These are phyloP conservation scores for Aspergillus bombycis DNA, from an alignment of 2,329 filamentous ascomycete genomes.

Conservation along the genomic window DNA sequence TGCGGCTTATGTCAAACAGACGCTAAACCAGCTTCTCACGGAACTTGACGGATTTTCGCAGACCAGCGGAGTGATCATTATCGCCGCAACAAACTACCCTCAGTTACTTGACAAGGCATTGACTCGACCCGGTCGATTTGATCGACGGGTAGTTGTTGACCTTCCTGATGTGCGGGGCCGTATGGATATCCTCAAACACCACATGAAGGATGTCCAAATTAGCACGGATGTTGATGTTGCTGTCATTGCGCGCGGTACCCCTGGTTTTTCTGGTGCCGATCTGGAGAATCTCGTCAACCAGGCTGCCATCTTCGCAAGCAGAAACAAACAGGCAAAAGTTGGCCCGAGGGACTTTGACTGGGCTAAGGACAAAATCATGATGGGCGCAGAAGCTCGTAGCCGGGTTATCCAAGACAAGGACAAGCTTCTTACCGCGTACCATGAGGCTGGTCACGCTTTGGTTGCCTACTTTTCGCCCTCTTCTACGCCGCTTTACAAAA, in stretches of 20 bases:
- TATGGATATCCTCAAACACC: conserved; percentile 88
- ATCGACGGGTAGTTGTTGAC: conserved; percentile 85
- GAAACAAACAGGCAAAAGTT: conserved; percentile 76
- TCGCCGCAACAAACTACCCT: conserved; percentile 95
- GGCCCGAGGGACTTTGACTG: conserved; percentile 84
- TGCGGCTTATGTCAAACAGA: conserved; percentile 94
- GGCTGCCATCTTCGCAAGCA: conserved; percentile 91
- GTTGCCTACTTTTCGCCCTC: conserved; percentile 81
- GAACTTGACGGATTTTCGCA: conserved; percentile 97
- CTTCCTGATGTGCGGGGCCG: conserved; percentile 92
- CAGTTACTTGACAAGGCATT: conserved; percentile 92
- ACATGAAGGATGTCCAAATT: conserved; percentile 87
- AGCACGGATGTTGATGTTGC: conserved; percentile 79
- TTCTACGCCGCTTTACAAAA: conserved; percentile 85
- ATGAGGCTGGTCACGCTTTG: conserved; percentile 93
- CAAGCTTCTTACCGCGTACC: conserved; percentile 93
- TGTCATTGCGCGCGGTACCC: conserved; percentile 81
- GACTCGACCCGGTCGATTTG: conserved; percentile 91
- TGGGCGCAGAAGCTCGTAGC: conserved; percentile 90
- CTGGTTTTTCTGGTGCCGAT: conserved; percentile 92
- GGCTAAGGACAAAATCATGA: conserved; percentile 97
- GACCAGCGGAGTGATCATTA: conserved; percentile 90
- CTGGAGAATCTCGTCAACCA: conserved; percentile 97
- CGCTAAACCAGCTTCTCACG: conserved; percentile 93
- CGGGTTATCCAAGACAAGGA: conserved; percentile 91